Evolutionary conservation across 2,329 filamentous ascomycete species (phyloP), one percentile per base, ranked within the genome.

Genomic region (Diaporthe caulivora): DNA sequence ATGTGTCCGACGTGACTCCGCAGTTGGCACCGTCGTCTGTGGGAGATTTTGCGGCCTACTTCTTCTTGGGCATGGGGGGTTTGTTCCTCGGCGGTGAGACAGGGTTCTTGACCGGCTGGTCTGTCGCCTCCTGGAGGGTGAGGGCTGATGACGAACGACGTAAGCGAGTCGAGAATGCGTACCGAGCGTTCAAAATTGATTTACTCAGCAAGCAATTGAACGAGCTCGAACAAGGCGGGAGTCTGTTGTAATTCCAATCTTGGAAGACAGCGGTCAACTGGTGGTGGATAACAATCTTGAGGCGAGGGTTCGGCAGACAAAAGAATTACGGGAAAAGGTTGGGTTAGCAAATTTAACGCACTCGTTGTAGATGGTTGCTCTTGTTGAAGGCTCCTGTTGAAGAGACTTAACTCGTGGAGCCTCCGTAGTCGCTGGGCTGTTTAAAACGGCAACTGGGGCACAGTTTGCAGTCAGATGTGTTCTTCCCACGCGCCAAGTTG

Each of bases 41-140:
- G 64, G 91, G 91, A 18, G 92, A 93, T 75, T 79, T 90, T 37
- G 88, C 89, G 4, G 89, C 92, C 0, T 92, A 91, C 78, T 87
- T 88, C 75, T 88, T 93, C 78, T 91, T 92, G 60, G 87, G 87
- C 0, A 78, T 88, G 0, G 91, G 90, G 18, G 91, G 91, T 0
- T 79, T 92, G 7, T 90, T 93, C 75, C 76, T 93, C 8, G 91
- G 91, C 10, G 91, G 92, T 10, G 92, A 93, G 82, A 81, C 87
- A 17, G 91, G 92, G 0, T 82, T 93, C 60, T 76, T 92, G 72
- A 87, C 86, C 0, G 91, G 92, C 0, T 86, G 86, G 1, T 85
- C 85, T 60, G 85, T 87, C 7, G 91, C 89, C 3, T 84, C 86
- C 42, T 83, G 87, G 49, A 83, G 83, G 1, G 88, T 93, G 70